Percentiles rank a stretch among this genome's conserved stretches.
Conservation (phyloP, 2,329 filamentous ascomycete genomes). For the Didymella sp. region DNA sequence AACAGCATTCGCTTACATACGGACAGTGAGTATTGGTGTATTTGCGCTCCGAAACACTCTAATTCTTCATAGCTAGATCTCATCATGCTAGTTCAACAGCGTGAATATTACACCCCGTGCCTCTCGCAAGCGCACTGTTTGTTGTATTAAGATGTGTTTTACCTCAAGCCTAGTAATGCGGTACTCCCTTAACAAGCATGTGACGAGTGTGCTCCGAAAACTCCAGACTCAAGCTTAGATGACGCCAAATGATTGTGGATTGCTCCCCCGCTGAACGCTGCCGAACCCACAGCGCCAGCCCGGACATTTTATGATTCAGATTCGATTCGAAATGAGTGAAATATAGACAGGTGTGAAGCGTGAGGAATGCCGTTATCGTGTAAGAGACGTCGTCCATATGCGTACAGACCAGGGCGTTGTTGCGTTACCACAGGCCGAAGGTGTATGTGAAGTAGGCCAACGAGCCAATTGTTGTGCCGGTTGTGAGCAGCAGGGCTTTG, state of each 20-base stretch:
- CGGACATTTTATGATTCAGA: conserved; percentile 23
- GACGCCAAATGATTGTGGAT: conserved; percentile 22
- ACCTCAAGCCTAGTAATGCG: conserved; percentile 10
- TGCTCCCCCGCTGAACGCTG: conserved; percentile 22
- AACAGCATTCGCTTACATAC: background rate
- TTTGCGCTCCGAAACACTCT: conserved; percentile 1
- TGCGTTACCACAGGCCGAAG: conserved; percentile 51
- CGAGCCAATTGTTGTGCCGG: conserved; percentile 62
- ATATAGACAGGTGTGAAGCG: conserved; percentile 33
- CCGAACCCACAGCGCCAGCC: conserved; percentile 23
- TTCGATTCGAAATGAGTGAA: conserved; percentile 28
- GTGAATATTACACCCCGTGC: conserved; percentile 17
- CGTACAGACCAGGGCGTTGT: conserved; percentile 1
- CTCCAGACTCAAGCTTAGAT: conserved; percentile 21
- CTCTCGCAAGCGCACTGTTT: conserved; percentile 10
- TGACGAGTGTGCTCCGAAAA: conserved; percentile 18
- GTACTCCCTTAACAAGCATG: background rate
- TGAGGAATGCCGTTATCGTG: conserved; percentile 34
- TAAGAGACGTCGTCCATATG: conserved; percentile 15
- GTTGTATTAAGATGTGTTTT: conserved; percentile 24
- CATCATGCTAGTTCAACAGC: conserved; percentile 14
- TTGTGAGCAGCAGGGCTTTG: conserved; percentile 63
- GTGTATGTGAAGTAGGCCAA: conserved; percentile 61
- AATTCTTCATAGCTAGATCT: conserved; percentile 5
- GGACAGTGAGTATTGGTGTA: background rate